Base-by-base conservation (phyloP, 139 green algal genomes). In the Tetradesmus lagerheimii region DNA sequence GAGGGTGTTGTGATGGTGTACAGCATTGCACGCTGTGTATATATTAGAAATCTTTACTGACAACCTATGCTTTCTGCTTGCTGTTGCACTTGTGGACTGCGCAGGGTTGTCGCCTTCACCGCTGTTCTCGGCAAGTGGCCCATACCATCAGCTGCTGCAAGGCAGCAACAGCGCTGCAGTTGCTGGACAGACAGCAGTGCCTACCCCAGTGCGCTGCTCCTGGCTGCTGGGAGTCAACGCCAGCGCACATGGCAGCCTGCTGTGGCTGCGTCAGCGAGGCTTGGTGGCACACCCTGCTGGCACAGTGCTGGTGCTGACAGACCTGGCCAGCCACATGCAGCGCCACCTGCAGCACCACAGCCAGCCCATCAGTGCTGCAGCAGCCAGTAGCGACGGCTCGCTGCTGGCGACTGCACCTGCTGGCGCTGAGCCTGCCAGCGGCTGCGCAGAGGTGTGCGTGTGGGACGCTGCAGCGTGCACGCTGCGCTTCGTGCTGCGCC, bases 231-330 rank as follows among this genome's bases (percentile, higher is more conserved):
- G 47, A 12, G 41, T 64, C 23, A 87, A 37, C 62, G 35, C 43
- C 34, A 37, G n/a, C 27, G 20, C 20, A 27, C 64, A 34, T 9
- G 16, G 23, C 25, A 18, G 76, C 29, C 62, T 80, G 41, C 34
- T 90, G 47, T 95, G 92, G 92, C 38, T 84, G 4, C 66, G 84
- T 9, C 20, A 45, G 11, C 29, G 23, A 15, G 91, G 84, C 2
- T 20, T 91, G 29, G 62, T 95, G 29, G 86, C 81, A 18, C 91
- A 92, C 76, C 67, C 89, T 1, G 74, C 88, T 8, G 92, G 87
- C 23, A 90, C 91, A 64, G 50, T n/a, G 38, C 25, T 95, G 39
- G 91, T 95, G 35, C 34, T 95, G 38, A 75, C 91, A 34, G 80
- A 92, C 77, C 80, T 94, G 29, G 34, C 83, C 25, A 89, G 34